Conservation (phyloP, 2,329 filamentous ascomycete genomes). For the Amphichorda felina region DNA sequence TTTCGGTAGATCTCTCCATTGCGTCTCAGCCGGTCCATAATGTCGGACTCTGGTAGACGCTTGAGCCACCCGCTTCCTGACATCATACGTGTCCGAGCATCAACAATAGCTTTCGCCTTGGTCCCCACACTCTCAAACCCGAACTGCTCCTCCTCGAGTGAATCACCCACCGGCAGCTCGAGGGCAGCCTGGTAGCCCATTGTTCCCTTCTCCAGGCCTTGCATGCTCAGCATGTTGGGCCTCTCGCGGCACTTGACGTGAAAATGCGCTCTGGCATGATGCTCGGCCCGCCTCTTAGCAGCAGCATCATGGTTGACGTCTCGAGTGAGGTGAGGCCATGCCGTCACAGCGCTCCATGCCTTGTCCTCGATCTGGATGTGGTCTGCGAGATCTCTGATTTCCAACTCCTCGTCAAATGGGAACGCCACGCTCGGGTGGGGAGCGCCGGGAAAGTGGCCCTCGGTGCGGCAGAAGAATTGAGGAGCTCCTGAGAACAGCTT, state of each 20-base stretch:
- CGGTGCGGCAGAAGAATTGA: slow-evolving; percentile 53
- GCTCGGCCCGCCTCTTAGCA: slow-evolving; percentile 26
- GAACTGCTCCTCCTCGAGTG: slow-evolving; percentile 49
- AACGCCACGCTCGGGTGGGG: slow-evolving; percentile 53
- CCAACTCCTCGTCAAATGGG: slow-evolving; percentile 52
- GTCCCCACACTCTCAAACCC: slow-evolving; percentile 44
- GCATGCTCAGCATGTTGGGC: slow-evolving; percentile 62
- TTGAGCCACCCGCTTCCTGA: slow-evolving; percentile 40
- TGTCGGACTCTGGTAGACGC: slow-evolving; percentile 41
- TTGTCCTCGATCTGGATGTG: slow-evolving; percentile 50
- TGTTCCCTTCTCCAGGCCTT: slow-evolving; percentile 59
- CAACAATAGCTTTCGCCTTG: slow-evolving; percentile 40
- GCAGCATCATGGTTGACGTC: slow-evolving; percentile 33
- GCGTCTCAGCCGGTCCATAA: slow-evolving; percentile 46
- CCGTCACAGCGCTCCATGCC: slow-evolving; percentile 50
- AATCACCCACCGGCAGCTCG: slow-evolving; percentile 52
- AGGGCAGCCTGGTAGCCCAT: slow-evolving; percentile 58
- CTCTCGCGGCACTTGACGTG: slow-evolving; percentile 47
- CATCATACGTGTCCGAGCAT: slow-evolving; percentile 46
- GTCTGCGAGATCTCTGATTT: slow-evolving; percentile 52
- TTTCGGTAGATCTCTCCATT: slow-evolving; percentile 44
- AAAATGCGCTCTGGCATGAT: slow-evolving; percentile 41
- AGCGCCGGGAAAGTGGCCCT: slow-evolving; percentile 46
- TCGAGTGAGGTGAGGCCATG: slow-evolving; percentile 49
- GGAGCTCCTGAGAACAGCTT: slow-evolving; percentile 67